Base-by-base conservation (phyloP, 2,329 filamentous ascomycete genomes). In the Colletotrichum sublineola region DNA sequence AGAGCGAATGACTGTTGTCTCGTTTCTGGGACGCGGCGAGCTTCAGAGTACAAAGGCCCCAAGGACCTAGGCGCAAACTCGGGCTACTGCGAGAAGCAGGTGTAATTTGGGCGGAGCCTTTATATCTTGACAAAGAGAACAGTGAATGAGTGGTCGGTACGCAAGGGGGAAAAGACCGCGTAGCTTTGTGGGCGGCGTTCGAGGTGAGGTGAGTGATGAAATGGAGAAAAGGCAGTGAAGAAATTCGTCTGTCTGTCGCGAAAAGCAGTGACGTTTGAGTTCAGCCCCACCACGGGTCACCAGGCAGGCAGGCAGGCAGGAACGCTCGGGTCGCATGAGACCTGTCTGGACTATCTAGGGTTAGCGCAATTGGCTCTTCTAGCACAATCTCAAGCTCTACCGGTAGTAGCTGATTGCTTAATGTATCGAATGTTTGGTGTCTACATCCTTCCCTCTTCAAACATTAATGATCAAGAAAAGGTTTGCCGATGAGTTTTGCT, bases 231-330 rank as follows among this genome's bases (percentile, higher is more conserved):
- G 40, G 12, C 42, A 44, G 50, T 62, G 62, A 73, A 73, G 67
- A 73, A 73, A 67, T 67, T 71, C 71, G 58, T 53, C 67, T n/a
- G 60, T 73, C 71, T n/a, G 60, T 73, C 71, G 71, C 70, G 55
- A 73, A 70, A 63, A 73, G 71, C 73, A 72, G 68, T 68, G 73
- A 74, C 73, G 73, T 75, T 74, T 75, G 71, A 71, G 65, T 70
- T 52, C 24, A 70, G 73, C 73, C 65, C 63, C 70, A 64, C 70
- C 44, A 64, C 36, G 58, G 58, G 58, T 44, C 55, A 40, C 42
- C 53, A 61, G 62, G 56, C 67, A 74, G 53, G 58, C 55, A 24
- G 8, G 55, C 50, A 73, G 60, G 70, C 67, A 73, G 67, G 70
- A 73, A 70, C 58, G 20, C 44, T 64, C 68, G 29, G 64, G 29